Base-by-base conservation (phyloP, 176 grass and related monocot species). In the Pontederia crassipes region DNA sequence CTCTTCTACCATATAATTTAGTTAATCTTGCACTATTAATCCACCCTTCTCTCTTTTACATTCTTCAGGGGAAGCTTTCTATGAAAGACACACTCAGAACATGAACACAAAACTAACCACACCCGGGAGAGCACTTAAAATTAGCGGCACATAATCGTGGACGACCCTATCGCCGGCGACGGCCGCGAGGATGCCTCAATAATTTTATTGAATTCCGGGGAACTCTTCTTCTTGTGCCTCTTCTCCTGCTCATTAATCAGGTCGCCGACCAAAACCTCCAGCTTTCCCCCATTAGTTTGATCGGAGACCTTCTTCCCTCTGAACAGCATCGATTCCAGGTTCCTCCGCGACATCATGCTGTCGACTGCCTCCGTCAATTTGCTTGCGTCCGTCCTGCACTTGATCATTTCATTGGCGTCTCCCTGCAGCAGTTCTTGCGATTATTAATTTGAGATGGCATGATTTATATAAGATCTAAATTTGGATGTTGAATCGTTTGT, bases 311-410 rank as follows among this genome's bases (percentile, higher is more conserved):
- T 65, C 47, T 65, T 65, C 18, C 62, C 62, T 15, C 20, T 16
- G 9, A 65, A 65, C 6, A 65, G 15, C 24, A 65, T 20, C 2
- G 62, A 65, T 65, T 65, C 62, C 17, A 65, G 2, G 5, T 65
- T 65, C 18, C 16, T 65, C 18, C 49, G 17, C 10, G 62, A 65
- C 27, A 65, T 40, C 32, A 99, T 79, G 46, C 86, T 77, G 65
- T 93, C 82, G 1, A 79, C 81, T 12, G 48, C 71, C 2, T 35
- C 35, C 14, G 50, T 20, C 61, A 62, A 75, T 29, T 70, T 48
- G 2, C 26, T 32, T 17, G 67, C 55, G 16, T 54, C 49, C 58
- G 20, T 40, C 8, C 20, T 60, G 13, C 46, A 35, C 58, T 61
- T 55, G 9, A 47, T 45, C 9, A 49, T 8, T 47, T 67, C 11